Evolutionary conservation across 768 basidiomycete genomes (phyloP).

Genomic region (Boletus rufocinnamomeus): DNA sequence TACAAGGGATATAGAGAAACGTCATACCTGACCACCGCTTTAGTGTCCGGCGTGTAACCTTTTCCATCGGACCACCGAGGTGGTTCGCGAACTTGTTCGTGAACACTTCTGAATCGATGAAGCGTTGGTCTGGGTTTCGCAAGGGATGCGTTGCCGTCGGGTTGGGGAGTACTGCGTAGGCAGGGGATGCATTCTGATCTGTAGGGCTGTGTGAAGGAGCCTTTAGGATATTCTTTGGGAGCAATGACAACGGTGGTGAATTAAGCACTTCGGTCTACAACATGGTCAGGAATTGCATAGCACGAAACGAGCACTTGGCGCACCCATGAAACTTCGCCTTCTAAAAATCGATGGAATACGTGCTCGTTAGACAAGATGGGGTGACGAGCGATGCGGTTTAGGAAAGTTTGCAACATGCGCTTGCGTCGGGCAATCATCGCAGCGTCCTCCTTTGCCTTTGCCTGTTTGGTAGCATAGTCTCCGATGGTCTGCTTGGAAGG

Average conservation of each 20-base stretch:
- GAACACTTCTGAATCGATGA: slow-evolving; percentile 94
- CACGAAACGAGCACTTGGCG: slow-evolving; percentile 25
- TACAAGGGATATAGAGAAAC: slow-evolving; percentile 4
- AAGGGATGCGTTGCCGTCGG: slow-evolving; percentile 88
- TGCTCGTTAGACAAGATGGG: slow-evolving; percentile 96
- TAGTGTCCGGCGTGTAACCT: slow-evolving; percentile 86
- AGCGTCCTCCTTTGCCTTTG: slow-evolving; percentile 94
- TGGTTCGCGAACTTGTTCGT: slow-evolving; percentile 95
- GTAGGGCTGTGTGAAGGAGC: slow-evolving; percentile 95
- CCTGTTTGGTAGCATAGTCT: slow-evolving; percentile 97
- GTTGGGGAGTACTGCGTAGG: slow-evolving; percentile 84
- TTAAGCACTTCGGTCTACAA: slow-evolving; percentile 85
- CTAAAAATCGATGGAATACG: slow-evolving; percentile 93
- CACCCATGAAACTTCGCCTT: slow-evolving; percentile 96
- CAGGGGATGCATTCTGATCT: slow-evolving; percentile 66
- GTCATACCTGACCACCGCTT: slow-evolving; percentile 91
- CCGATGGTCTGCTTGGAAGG: slow-evolving; percentile 95
- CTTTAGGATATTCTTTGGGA: slow-evolving; percentile 95
- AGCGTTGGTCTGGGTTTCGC: slow-evolving; percentile 92
- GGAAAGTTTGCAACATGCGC: slow-evolving; percentile 93
- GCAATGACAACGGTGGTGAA: slow-evolving; percentile 84
- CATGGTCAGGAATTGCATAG: slow-evolving; percentile 8
- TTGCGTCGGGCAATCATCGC: slow-evolving; percentile 89
- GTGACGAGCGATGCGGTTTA: slow-evolving; percentile 86
- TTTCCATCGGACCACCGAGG: slow-evolving; percentile 91